A percentile compares a stretch with the other conserved stretches of the same genome.
phyloP scores from a whole-genome alignment of 805 yeast genomes.

The Ogataea pini region DNA sequence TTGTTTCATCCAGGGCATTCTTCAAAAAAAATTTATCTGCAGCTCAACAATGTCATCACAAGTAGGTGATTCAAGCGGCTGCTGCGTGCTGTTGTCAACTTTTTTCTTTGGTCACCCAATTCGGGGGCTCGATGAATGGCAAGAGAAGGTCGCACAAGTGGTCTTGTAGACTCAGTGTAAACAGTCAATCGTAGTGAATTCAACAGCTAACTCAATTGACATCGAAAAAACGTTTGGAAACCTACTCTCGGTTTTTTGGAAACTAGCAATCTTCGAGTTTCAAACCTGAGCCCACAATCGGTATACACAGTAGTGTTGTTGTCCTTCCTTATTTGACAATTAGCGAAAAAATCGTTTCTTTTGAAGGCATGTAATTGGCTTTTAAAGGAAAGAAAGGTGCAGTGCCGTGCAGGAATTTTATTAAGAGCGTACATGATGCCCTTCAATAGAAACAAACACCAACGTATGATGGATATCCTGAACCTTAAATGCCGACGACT shows the following conservation, averaged over 20 bases:
- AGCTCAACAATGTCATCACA: background rate
- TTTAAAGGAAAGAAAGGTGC: slow-evolving; percentile 6
- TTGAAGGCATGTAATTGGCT: slow-evolving; percentile 3
- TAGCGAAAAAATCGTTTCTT: slow-evolving; percentile 2
- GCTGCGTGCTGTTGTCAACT: background rate
- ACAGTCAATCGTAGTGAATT: too few species aligned
- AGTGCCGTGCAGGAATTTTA: slow-evolving; percentile 2
- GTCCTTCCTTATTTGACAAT: background rate
- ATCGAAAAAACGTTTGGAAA: background rate
- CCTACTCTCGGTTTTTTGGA: background rate
- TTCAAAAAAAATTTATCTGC: background rate
- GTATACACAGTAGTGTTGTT: background rate
- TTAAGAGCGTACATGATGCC: slow-evolving; percentile 4
- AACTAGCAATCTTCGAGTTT: background rate
- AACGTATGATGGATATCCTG: background rate
- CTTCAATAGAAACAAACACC: slow-evolving; percentile 3
- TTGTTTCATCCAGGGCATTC: background rate
- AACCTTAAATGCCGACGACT: background rate
- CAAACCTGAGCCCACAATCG: background rate
- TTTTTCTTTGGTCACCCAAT: background rate
- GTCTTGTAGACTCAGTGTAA: too few species aligned
- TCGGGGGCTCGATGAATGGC: background rate
- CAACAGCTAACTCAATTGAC: background rate
- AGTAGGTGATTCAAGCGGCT: background rate
- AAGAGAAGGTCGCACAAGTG: background rate